Evolutionary conservation across 1,284 basidiomycete genomes (phyloP).

Genomic region (Macrocybe sp.): DNA sequence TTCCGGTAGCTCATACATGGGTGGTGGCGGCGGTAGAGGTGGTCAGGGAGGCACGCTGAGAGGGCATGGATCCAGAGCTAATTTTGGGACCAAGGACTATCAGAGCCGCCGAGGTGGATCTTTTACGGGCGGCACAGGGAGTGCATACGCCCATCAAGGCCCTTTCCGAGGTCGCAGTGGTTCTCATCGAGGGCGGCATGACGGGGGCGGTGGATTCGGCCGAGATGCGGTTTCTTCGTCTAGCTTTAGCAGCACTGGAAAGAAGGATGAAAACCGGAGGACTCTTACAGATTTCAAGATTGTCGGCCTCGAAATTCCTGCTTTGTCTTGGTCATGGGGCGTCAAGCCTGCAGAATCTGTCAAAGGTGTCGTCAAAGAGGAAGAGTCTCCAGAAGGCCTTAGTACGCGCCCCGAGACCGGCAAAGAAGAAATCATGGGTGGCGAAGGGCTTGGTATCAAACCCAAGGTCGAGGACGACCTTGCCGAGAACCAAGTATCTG

Average conservation of each 20-base stretch:
- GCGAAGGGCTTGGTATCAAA: too few relatives aligned
- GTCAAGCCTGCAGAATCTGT: slow-evolving; percentile 32
- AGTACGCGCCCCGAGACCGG: slow-evolving; percentile 1
- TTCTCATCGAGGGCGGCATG: slow-evolving; percentile 47
- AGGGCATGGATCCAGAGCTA: slow-evolving; percentile 57
- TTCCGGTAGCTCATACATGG: slow-evolving; percentile 30
- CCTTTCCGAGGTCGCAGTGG: slow-evolving; percentile 39
- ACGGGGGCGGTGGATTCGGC: slow-evolving; percentile 34
- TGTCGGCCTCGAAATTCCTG: slow-evolving; percentile 77
- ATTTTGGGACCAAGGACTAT: slow-evolving; percentile 57
- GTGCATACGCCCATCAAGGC: slow-evolving; percentile 31
- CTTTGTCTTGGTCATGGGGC: slow-evolving; percentile 74
- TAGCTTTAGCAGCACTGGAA: slow-evolving; percentile 46
- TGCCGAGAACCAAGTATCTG: background rate
- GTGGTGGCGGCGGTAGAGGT: slow-evolving; percentile 41
- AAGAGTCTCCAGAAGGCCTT: slow-evolving; percentile 15
- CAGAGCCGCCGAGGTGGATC: slow-evolving; percentile 62
- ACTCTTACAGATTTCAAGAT: slow-evolving; percentile 97
- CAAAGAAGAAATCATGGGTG: background rate
- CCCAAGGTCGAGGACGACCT: background rate
- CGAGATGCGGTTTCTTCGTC: slow-evolving; percentile 42
- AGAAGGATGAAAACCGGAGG: slow-evolving; percentile 76
- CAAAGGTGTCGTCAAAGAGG: slow-evolving; percentile 39
- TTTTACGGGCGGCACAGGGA: slow-evolving; percentile 43
- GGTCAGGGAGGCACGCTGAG: slow-evolving; percentile 41